Evolutionary conservation across 345 rosid species (phyloP), one percentile per base, ranked within the genome.

Genomic region (Euphorbia lathyris): DNA sequence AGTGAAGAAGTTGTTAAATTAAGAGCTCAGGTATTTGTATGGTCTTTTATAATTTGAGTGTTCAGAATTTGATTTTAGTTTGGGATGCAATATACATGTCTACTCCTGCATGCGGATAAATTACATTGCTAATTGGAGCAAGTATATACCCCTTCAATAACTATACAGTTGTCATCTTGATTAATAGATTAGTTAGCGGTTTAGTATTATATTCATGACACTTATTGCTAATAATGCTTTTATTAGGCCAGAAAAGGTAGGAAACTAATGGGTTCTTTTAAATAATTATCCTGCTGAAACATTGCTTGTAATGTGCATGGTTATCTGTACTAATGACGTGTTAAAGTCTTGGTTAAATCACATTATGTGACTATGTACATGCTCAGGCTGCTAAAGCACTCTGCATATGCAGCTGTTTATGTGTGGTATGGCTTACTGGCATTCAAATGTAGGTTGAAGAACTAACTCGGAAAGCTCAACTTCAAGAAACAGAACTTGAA

Each of bases 381-480:
- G 25, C 25, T 64, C 27, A 9, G 29, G 52, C 6, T 58, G 29
- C 38, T 22, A 34, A 43, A 64, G 53, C 27, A 57, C 63, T 71
- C 16, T 58, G 17, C 23, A 47, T 38, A 23, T 38, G 40, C 1
- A 63, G 58, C 29, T 36, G 34, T 32, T n/a, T 69, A 20, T 30
- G 30, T 59, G 23, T 48, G 48, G 42, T 27, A 12, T 47, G 30
- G 69, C 63, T 77, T 55, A n/a, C n/a, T 40, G 34, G 45, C 10
- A 42, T 16, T 63, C 13, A 19, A 66, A 57, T 83, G 77, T 71
- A 88, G 93, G 92, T 88, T 69, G 91, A 90, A 77, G 85, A 86
- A 45, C 90, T 90, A 63, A 84, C 85, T 34, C 69, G 48, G 20
- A 83, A 84, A 75, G 63, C 86, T 19, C 81, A 79, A 66, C 58